Evolutionary conservation across 768 basidiomycete genomes (phyloP).

Genomic region (Clitopilus hobsonii): DNA sequence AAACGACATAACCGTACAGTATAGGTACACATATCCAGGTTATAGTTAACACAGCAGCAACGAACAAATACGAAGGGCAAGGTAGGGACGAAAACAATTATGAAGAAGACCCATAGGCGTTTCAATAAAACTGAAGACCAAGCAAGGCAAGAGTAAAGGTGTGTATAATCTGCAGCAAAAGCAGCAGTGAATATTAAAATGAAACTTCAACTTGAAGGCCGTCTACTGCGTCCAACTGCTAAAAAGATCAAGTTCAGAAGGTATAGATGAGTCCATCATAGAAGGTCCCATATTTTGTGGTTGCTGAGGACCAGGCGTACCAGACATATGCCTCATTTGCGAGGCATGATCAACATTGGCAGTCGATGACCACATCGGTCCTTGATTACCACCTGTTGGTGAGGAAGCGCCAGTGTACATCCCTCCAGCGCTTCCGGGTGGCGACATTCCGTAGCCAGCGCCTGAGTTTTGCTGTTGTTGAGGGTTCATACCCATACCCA

Average conservation of each 20-base stretch:
- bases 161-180: neutral
- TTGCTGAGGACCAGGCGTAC: constrained; percentile 43
- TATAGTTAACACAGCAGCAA: neutral
- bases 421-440: constrained; percentile 32
- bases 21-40: constrained; percentile 20
- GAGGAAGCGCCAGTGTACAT: constrained; percentile 23
- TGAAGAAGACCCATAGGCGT: neutral
- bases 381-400: constrained; percentile 17
- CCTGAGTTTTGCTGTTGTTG: constrained; percentile 15
- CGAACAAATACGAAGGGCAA: constrained; percentile 4
- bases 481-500: constrained; percentile 6
- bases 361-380: neutral
- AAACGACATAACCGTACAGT: constrained; percentile 18
- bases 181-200: neutral
- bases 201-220: neutral
- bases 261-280: neutral
- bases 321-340: constrained; percentile 45
- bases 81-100: neutral
- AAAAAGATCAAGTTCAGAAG: neutral
- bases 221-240: neutral
- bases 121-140: neutral
- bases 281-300: constrained; percentile 14
- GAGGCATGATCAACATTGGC: constrained; percentile 24
- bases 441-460: constrained; percentile 34
- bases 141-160: neutral